Base-by-base conservation (phyloP, 148 eudicot genomes). In the Persicaria maculosa region DNA sequence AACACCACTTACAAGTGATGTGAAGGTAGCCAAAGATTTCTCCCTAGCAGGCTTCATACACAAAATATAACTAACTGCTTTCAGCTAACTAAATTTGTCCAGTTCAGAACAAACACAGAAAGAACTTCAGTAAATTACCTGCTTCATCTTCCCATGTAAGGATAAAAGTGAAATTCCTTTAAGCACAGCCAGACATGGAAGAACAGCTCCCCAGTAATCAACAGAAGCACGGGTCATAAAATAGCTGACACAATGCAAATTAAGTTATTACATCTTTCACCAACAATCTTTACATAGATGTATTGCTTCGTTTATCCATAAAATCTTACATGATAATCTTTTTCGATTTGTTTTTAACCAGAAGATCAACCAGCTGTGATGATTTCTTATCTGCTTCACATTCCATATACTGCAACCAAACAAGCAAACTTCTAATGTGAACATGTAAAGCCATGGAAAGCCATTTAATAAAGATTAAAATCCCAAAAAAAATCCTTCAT, bases 151-250 rank as follows among this genome's bases (percentile, higher is more conserved):
- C 77, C 98, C 98, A 71, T 94, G 97, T 79, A 90, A 85, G 75
- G 97, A 74, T 36, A 92, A 83, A 67, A 95, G 69, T 59, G 96
- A 74, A 77, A 81, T 79, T 68, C 87, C 87, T 77, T 90, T 90
- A 61, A 95, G 77, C 61, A 81, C 79, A 83, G 86, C 44, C 65
- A 95, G 87, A 9, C 74, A 87, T 64, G 90, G 96, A 84, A 95
- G 96, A 67, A 88, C 92, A 68, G 85, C 76, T 77, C 93, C 97
- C 97, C 97, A 95, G 85, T 95, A 95, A 86, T 92, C 98, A 76
- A 95, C 98, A 80, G 86, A 90, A 73, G 98, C 98, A 83, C 98
- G 92, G 54, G 97, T 95, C 97, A 92, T 92, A 79, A 86, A 92
- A 74, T 90, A 95, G 67, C 98, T 95, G 86, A 20, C 85, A 80